phyloP scores from a whole-genome alignment of 2,329 filamentous ascomycete species.

The Pseudocercospora vitis region DNA sequence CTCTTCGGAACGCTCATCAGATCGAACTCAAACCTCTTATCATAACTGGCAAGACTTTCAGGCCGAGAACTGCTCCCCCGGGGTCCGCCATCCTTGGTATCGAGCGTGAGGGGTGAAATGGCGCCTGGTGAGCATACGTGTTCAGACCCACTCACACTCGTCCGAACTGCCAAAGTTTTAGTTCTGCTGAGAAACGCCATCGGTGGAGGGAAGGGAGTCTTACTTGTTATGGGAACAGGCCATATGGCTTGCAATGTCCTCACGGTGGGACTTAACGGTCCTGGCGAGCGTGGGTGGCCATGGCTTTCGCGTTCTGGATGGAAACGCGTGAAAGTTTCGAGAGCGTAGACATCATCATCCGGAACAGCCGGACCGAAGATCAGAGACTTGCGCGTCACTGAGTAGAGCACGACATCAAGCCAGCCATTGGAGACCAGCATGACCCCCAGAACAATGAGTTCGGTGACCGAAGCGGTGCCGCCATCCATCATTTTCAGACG shows the following conservation, averaged over 20 bases:
- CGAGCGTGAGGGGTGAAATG: no score
- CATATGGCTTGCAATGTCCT: no score
- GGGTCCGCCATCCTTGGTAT: no score
- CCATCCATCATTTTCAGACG: slow-evolving; percentile 62
- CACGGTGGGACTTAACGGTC: not conserved
- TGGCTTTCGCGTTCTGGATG: not conserved
- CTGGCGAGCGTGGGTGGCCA: not conserved
- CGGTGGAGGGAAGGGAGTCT: no score
- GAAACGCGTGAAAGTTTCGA: slow-evolving; percentile 20
- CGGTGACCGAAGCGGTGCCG: slow-evolving; percentile 35
- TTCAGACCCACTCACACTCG: no score
- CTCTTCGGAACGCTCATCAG: no score
- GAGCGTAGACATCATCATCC: slow-evolving; percentile 18
- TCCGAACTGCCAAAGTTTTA: not conserved
- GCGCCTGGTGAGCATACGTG: no score
- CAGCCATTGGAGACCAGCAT: slow-evolving; percentile 59
- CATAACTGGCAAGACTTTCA: no score
- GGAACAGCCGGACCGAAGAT: slow-evolving; percentile 18
- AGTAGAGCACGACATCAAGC: slow-evolving; percentile 59
- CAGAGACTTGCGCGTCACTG: slow-evolving; percentile 47
- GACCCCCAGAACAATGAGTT: slow-evolving; percentile 53
- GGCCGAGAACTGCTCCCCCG: no score
- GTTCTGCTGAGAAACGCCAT: no score
- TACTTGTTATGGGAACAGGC: not conserved
- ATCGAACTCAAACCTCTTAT: no score